A percentile compares a stretch with the other conserved stretches of the same genome.
Conservation (phyloP, 164 flowering plant genomes). For the Sextonia rubra region DNA sequence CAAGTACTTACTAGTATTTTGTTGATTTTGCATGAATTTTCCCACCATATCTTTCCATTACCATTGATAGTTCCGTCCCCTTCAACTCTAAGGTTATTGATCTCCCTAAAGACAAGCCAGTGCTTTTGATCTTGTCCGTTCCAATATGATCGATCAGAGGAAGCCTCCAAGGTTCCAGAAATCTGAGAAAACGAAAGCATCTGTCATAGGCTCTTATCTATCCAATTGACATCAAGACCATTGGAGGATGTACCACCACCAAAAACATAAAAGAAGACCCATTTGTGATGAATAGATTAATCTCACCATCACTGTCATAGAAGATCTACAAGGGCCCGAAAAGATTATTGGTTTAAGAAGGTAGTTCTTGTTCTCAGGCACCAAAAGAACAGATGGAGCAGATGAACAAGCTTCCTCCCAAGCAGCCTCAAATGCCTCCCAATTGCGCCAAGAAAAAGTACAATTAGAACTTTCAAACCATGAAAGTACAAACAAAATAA, state of each 20-base stretch:
- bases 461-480: background rate
- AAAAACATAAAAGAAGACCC: background rate
- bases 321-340: constrained; percentile 74
- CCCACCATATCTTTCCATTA: constrained; percentile 59
- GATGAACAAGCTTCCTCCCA: constrained; percentile 68
- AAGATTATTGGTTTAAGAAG: constrained; percentile 56
- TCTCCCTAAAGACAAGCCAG: constrained; percentile 39
- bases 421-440: constrained; percentile 64
- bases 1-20: constrained; percentile 27
- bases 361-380: constrained; percentile 48
- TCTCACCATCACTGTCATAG: constrained; percentile 46
- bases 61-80: constrained; percentile 62
- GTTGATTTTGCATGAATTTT: constrained; percentile 35
- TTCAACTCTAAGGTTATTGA: constrained; percentile 29
- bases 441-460: background rate
- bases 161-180: constrained; percentile 57
- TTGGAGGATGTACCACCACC: background rate
- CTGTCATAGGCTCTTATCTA: background rate
- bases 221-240: background rate
- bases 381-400: constrained; percentile 33
- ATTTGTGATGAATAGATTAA: background rate
- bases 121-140: constrained; percentile 32
- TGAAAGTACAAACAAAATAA: no score
- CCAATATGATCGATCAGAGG: constrained; percentile 44
- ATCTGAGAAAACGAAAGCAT: constrained; percentile 30